These are phyloP conservation scores for Passalora sequoiae DNA, from an alignment of 2,329 filamentous ascomycete genomes.

Conservation along the genomic window DNA sequence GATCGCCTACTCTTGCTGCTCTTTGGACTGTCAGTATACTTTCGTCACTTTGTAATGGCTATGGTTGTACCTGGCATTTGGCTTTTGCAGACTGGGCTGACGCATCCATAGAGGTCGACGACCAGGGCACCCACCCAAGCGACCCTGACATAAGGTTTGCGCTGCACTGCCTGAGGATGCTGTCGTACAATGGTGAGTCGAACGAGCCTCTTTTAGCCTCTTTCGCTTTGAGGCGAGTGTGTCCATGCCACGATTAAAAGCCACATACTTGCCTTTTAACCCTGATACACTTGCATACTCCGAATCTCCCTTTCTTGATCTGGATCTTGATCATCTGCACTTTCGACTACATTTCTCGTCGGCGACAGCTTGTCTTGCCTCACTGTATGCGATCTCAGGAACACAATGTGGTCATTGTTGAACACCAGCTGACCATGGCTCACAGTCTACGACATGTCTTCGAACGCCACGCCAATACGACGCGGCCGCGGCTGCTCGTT, in stretches of 20 bases:
- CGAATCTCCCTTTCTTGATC: conserved; percentile 16
- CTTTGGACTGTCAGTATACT: conserved; percentile 13
- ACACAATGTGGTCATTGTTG: conserved; percentile 14
- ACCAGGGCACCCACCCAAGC: conserved; percentile 23
- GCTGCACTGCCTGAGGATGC: conserved; percentile 20
- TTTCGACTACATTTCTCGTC: conserved; percentile 2
- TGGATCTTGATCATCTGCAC: conserved; percentile 13
- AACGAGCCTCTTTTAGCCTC: conserved; percentile 16
- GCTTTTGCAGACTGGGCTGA: conserved; percentile 21
- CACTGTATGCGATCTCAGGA: conserved; percentile 18
- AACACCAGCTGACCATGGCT: conserved; percentile 5
- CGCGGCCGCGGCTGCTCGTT: conserved; percentile 21
- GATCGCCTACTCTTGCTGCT: conserved; percentile 21
- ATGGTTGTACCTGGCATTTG: conserved; percentile 31
- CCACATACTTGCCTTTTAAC: conserved; percentile 22
- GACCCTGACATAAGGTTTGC: conserved; percentile 25
- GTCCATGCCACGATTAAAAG: conserved; percentile 26
- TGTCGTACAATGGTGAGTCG: conserved; percentile 31
- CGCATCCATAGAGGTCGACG: conserved; percentile 22
- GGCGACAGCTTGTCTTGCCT: conserved; percentile 21
- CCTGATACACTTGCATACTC: conserved; percentile 8
- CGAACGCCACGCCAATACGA: conserved; percentile 22
- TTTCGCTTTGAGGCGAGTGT: background rate
- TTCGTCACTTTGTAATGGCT: conserved; percentile 15
- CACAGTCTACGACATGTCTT: conserved; percentile 27